Conservation (phyloP, 2,329 filamentous ascomycete species). For the Claviceps spartinae region DNA sequence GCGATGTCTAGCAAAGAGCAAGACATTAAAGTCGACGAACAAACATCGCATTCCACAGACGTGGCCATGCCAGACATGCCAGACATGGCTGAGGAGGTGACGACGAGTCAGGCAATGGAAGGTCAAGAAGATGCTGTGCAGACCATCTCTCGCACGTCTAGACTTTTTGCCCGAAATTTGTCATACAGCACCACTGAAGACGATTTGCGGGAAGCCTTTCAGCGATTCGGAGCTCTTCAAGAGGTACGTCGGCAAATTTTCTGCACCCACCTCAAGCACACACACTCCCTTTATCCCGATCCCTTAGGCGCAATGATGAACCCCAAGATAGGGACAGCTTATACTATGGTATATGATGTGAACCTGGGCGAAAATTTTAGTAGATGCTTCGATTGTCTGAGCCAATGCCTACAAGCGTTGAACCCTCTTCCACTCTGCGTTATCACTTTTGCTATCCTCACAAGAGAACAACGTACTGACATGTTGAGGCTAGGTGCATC, state of each 20-base stretch:
- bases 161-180: conserved; percentile 82
- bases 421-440: neutral
- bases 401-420: conserved; percentile 15
- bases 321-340: conserved; percentile 99
- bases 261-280: neutral
- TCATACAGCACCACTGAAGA: conserved; percentile 67
- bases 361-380: conserved; percentile 97
- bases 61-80: conserved; percentile 15
- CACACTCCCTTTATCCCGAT: neutral
- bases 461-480: conserved; percentile 13
- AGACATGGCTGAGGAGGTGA: conserved; percentile 8
- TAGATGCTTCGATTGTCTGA: conserved; percentile 97
- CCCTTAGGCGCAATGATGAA: conserved; percentile 63
- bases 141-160: conserved; percentile 55
- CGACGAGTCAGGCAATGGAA: conserved; percentile 17
- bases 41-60: conserved; percentile 14
- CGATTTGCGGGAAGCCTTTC: conserved; percentile 61
- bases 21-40: conserved; percentile 11
- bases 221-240: conserved; percentile 59
- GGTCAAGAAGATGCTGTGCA: conserved; percentile 27
- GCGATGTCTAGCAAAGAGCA: conserved; percentile 7
- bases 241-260: conserved; percentile 54
- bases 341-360: conserved; percentile 86
- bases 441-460: neutral
- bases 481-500: conserved; percentile 54